Evolutionary conservation across 331 rosid species (phyloP).

Genomic region (Malus hybrid): DNA sequence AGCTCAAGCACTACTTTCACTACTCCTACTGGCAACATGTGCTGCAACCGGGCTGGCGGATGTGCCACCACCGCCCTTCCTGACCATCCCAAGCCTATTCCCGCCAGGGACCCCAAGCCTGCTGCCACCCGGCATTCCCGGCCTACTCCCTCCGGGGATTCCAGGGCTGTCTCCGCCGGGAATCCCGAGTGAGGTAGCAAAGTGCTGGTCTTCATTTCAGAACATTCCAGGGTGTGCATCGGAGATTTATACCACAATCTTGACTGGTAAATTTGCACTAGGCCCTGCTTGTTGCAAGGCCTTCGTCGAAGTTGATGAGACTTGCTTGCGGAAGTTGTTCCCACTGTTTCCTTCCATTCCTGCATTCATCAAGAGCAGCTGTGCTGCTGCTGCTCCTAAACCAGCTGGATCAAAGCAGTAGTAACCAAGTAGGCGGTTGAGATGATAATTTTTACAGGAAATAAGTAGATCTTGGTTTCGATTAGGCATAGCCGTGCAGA

Average conservation of each 20-base stretch:
- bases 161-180: background rate
- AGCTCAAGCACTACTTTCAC: background rate
- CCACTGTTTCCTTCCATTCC: background rate
- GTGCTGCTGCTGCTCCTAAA: background rate
- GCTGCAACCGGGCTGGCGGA: background rate
- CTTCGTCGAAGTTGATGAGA: background rate
- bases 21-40: background rate
- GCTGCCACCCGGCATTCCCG: background rate
- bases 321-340: background rate
- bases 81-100: background rate
- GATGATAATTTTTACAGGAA: background rate
- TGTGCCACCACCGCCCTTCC: background rate
- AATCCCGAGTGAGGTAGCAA: background rate
- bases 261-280: background rate
- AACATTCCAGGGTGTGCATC: background rate
- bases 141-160: background rate
- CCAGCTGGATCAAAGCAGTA: background rate
- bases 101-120: background rate
- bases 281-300: conserved; percentile 7
- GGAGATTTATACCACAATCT: background rate
- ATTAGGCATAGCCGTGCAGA: background rate
- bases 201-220: background rate
- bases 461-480: background rate
- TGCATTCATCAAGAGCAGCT: background rate
- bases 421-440: background rate